phyloP scores from a whole-genome alignment of 331 rosid species.

The Phaseolus coccineus region DNA sequence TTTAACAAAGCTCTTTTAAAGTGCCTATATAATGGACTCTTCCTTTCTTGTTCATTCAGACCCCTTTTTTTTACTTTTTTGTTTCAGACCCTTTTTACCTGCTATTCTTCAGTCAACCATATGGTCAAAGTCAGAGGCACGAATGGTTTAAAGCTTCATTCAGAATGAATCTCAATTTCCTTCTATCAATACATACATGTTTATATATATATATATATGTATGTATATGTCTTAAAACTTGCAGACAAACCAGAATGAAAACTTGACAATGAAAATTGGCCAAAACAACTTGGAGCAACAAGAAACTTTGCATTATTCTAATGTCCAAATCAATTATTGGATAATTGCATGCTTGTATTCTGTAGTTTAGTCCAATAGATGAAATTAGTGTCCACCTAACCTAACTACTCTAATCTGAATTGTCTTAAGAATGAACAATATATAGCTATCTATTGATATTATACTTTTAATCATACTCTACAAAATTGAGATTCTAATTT shows the following conservation, averaged over 20 bases:
- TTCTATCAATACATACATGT: not conserved
- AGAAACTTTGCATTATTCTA: not conserved
- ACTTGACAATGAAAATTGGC: not conserved
- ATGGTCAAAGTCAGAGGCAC: slow-evolving; percentile 58
- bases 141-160: not conserved
- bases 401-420: not conserved
- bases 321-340: not conserved
- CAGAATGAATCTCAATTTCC: slow-evolving; percentile 5
- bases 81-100: slow-evolving; percentile 30
- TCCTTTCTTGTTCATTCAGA: slow-evolving; percentile 18
- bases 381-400: slow-evolving; percentile 5
- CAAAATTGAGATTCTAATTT: not conserved
- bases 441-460: not conserved
- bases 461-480: slow-evolving; percentile 14
- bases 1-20: slow-evolving; percentile 12
- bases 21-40: slow-evolving; percentile 18
- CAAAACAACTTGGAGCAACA: not conserved
- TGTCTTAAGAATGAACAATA: not conserved
- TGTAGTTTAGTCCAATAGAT: not conserved
- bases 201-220: not conserved
- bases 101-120: slow-evolving; percentile 52
- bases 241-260: no score
- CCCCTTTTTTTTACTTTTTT: no score
- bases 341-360: not conserved
- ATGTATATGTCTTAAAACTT: not conserved